A percentile compares a stretch with the other conserved stretches of the same genome.
Conservation (phyloP, 768 basidiomycete species). For the Lentinula aciculospora region DNA sequence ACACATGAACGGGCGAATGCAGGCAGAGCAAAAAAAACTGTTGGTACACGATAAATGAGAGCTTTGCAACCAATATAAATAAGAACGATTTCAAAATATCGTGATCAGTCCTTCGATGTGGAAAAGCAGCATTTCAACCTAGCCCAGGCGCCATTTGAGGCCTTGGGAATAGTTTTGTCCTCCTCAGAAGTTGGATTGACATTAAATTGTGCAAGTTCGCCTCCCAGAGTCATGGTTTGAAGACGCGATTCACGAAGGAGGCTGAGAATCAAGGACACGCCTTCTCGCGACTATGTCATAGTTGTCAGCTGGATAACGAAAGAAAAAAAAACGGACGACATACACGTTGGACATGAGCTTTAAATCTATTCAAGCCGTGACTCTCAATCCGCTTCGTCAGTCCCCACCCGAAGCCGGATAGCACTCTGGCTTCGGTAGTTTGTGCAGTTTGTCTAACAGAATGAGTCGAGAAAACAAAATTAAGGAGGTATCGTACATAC, state of each 20-base stretch:
- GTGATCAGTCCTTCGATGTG: slow-evolving; percentile 14
- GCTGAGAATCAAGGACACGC: slow-evolving; percentile 76
- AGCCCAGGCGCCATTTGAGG: slow-evolving; percentile 26
- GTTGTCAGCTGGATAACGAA: slow-evolving; percentile 8
- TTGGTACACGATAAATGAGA: slow-evolving; percentile 2
- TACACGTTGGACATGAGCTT: slow-evolving; percentile 82
- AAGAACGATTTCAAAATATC: background rate
- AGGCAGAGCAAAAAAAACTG: slow-evolving; percentile 3
- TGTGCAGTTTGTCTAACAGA: slow-evolving; percentile 68
- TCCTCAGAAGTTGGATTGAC: slow-evolving; percentile 4
- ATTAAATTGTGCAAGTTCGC: slow-evolving; percentile 8
- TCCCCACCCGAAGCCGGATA: slow-evolving; percentile 90
- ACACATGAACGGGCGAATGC: slow-evolving; percentile 1
- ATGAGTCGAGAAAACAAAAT: background rate
- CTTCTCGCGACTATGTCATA: slow-evolving; percentile 68
- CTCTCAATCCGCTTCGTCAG: slow-evolving; percentile 83
- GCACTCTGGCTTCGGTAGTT: slow-evolving; percentile 78
- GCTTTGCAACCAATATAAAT: slow-evolving; percentile 7
- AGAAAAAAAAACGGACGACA: slow-evolving; percentile 18
- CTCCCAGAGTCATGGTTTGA: slow-evolving; percentile 47
- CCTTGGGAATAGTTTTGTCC: background rate
- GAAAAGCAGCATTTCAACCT: slow-evolving; percentile 38
- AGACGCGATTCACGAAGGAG: slow-evolving; percentile 76
- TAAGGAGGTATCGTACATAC: slow-evolving; percentile 33
- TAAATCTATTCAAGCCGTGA: slow-evolving; percentile 80